Evolutionary conservation across 495 filamentous ascomycete species (phyloP), one percentile per base, ranked within the genome.

Genomic region (Letharia lupina): DNA sequence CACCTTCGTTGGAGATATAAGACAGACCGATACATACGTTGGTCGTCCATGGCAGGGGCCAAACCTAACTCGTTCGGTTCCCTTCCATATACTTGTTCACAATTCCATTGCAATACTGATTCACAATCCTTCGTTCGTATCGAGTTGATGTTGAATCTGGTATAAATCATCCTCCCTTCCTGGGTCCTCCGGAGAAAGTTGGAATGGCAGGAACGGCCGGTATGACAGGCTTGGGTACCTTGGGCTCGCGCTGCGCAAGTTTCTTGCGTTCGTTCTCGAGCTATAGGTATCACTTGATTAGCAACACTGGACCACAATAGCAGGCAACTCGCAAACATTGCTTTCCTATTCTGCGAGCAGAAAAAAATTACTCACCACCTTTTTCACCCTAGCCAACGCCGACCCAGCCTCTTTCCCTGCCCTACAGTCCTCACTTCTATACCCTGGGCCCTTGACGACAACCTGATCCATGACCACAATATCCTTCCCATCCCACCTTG

Each of bases 391-490:
- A 47, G 71, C 74, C 48, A 89, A 73, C 48, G 80, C 80, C 63
- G 77, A 76, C 72, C 82, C 76, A 70, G 81, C 77, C 69, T 79
- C 75, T 61, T 77, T 72, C 64, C 81, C 70, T 20, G 80, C 75
- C 67, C 76, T 79, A 68, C 86, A 87, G 59, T 86, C 82, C 44
- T 87, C 85, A 40, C 79, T 73, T 6, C 78, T 80, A 71, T 89
- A 89, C 11, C 68, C 68, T 5, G 86, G 87, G 9, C 80, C 73
- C 16, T 80, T 73, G 66, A 90, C 85, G 39, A 84, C 72, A 41
- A 89, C 86, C n/a, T 80, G 78, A 70, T 88, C 86, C 57, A 82
- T 81, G 35, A 89, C 86, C 23, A 90, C 76, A 65, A 90, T 89
- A 45, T 77, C 78, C 58, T 77, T 78, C 11, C 80, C 84, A 67